A percentile compares a stretch with the other conserved stretches of the same genome.
These are phyloP conservation scores for Paecilomyces niveus DNA, from an alignment of 2,329 filamentous ascomycete species.

Conservation along the genomic window DNA sequence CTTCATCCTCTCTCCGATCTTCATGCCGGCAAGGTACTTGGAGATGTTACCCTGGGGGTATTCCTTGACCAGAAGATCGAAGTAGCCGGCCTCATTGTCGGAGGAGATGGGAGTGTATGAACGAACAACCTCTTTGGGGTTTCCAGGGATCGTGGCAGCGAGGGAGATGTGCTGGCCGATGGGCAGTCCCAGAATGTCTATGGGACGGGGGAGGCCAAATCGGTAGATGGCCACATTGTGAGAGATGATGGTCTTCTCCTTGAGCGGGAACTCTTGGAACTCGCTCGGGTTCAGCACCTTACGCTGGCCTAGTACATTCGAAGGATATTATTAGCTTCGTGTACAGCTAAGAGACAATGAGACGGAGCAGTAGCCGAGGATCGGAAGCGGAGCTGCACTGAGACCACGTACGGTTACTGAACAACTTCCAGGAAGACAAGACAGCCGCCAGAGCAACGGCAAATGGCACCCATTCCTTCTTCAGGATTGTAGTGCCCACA, in stretches of 20 bases:
- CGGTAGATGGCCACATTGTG: slow-evolving; percentile 99
- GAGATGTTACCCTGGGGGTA: slow-evolving; percentile 98
- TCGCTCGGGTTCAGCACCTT: slow-evolving; percentile 78
- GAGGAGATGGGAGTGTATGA: slow-evolving; percentile 90
- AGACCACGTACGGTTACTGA: slow-evolving; percentile 57
- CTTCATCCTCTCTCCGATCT: slow-evolving; percentile 79
- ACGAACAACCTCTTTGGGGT: slow-evolving; percentile 74
- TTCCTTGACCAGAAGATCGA: slow-evolving; percentile 96
- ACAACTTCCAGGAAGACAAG: slow-evolving; percentile 66
- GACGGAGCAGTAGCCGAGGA: neutral
- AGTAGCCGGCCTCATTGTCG: slow-evolving; percentile 81
- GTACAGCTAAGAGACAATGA: neutral
- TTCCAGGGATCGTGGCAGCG: slow-evolving; percentile 70
- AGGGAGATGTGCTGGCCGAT: slow-evolving; percentile 99
- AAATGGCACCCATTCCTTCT: slow-evolving; percentile 68
- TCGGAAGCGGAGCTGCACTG: neutral
- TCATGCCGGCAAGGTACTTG: slow-evolving; percentile 77
- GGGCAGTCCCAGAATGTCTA: slow-evolving; percentile 83
- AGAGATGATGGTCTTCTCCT: slow-evolving; percentile 90
- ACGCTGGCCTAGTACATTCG: slow-evolving; percentile 52
- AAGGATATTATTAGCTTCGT: neutral
- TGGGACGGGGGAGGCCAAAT: slow-evolving; percentile 72
- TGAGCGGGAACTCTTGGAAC: slow-evolving; percentile 89
- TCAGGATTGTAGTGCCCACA: slow-evolving; percentile 67
- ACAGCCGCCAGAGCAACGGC: slow-evolving; percentile 60